phyloP scores from a whole-genome alignment of 1,139 yeast species.

The Ogataea hybrid region DNA sequence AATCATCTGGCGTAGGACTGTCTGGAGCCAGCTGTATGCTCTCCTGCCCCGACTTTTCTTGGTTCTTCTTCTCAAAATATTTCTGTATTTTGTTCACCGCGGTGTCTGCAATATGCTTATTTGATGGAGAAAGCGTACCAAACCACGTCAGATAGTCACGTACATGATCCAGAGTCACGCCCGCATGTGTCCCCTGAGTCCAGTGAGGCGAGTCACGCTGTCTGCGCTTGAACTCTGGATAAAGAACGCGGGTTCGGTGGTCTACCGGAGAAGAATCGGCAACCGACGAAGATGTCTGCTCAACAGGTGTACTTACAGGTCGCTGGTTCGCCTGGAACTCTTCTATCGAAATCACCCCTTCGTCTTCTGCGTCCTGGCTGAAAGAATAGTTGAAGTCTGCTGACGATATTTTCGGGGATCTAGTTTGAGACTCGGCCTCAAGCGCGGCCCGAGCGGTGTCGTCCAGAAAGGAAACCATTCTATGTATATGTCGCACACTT shows the following conservation, averaged over 20 bases:
- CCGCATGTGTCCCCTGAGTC: constrained; percentile 17
- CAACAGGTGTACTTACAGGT: background rate
- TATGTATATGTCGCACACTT: background rate
- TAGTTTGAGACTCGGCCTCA: background rate
- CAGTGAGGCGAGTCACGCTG: constrained; percentile 20
- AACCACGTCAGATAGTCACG: constrained; percentile 19
- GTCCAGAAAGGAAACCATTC: constrained; percentile 2
- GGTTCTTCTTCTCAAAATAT: constrained; percentile 10
- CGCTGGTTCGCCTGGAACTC: background rate
- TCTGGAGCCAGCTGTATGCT: background rate
- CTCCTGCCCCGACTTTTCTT: background rate
- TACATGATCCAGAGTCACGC: constrained; percentile 17
- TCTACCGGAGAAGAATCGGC: constrained; percentile 15
- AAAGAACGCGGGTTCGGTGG: constrained; percentile 17
- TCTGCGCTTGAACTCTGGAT: constrained; percentile 15
- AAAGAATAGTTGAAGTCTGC: constrained; percentile 15
- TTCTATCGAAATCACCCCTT: constrained; percentile 8
- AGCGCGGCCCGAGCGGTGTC: background rate
- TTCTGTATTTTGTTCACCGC: constrained; percentile 10
- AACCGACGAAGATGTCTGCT: background rate
- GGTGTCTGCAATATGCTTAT: constrained; percentile 10
- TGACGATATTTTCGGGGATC: constrained; percentile 8
- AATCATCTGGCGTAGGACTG: background rate
- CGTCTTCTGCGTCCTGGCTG: constrained; percentile 12
- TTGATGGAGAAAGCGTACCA: constrained; percentile 13